Conservation (phyloP, 2,329 filamentous ascomycete species). For the Pezicula radicicola region DNA sequence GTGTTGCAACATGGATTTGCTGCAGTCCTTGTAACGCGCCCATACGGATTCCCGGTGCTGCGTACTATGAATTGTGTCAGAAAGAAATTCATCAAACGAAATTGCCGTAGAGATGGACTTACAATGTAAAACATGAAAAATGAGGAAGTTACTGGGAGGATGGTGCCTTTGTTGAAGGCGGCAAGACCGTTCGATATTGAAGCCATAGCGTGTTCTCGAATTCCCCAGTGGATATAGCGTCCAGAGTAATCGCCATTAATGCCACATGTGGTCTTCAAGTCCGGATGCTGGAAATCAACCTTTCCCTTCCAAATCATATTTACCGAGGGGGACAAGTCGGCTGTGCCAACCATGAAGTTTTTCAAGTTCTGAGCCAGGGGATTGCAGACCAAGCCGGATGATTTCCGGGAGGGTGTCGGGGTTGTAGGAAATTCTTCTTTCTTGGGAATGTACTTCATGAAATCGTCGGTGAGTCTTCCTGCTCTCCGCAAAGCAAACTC, state of each 20-base stretch:
- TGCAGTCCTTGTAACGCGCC: constrained; percentile 53
- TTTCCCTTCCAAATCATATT: constrained; percentile 54
- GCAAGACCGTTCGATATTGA: constrained; percentile 56
- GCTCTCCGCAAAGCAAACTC: constrained; percentile 46
- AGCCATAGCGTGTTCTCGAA: constrained; percentile 61
- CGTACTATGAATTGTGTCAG: constrained; percentile 32
- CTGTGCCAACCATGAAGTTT: constrained; percentile 51
- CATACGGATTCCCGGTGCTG: constrained; percentile 58
- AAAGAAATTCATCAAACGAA: not conserved
- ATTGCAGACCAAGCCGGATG: constrained; percentile 45
- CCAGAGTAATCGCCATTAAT: constrained; percentile 53
- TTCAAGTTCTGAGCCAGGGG: constrained; percentile 44
- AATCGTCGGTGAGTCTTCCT: constrained; percentile 45
- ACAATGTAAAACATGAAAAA: constrained; percentile 62
- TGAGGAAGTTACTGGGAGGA: constrained; percentile 54
- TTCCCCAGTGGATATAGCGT: constrained; percentile 57
- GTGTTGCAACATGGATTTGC: constrained; percentile 57
- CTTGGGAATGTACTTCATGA: constrained; percentile 43
- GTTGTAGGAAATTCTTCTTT: constrained; percentile 40
- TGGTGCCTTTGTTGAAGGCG: constrained; percentile 50
- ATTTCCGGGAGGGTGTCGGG: constrained; percentile 47
- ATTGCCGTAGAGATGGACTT: not conserved
- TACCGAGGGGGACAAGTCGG: constrained; percentile 49
- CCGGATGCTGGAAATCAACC: constrained; percentile 45
- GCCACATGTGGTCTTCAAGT: constrained; percentile 38